Percentiles rank a stretch among this genome's conserved stretches.
Conservation (phyloP, 129 eudicot species). For the Flaveria sonorensis region DNA sequence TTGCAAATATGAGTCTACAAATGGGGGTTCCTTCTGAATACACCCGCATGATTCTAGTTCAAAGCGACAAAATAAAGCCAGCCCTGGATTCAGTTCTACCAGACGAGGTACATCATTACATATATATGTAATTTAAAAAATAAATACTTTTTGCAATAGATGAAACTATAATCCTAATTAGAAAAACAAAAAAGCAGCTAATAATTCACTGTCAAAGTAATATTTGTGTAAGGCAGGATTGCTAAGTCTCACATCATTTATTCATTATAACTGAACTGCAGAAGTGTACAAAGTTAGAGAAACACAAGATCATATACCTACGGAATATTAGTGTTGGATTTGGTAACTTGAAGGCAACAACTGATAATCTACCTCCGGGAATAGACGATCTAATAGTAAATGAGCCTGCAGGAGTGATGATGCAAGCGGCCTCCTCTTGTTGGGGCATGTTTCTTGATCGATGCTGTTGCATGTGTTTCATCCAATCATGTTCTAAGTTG, state of each 20-base stretch:
- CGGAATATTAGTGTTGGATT: conserved; percentile 59
- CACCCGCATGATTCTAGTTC: conserved; percentile 56
- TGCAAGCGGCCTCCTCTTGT: conserved; percentile 61
- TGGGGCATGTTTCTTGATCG: conserved; percentile 48
- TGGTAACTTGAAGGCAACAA: conserved; percentile 71
- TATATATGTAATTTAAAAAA: not conserved
- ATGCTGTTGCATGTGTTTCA: conserved; percentile 72
- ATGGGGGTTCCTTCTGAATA: conserved; percentile 78
- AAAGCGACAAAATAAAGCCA: conserved; percentile 47
- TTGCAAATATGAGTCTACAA: conserved; percentile 68
- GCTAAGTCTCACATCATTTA: conserved; percentile 1
- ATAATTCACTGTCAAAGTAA: conserved; percentile 10
- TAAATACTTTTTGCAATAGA: not conserved
- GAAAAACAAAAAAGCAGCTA: not conserved
- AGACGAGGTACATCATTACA: conserved; percentile 56
- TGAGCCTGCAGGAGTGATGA: conserved; percentile 62
- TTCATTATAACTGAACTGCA: conserved; percentile 31
- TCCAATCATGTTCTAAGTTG: conserved; percentile 48
- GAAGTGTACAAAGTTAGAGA: conserved; percentile 43
- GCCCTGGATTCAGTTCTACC: conserved; percentile 36
- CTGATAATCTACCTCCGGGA: conserved; percentile 55
- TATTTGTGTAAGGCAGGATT: not conserved
- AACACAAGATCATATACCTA: conserved; percentile 40
- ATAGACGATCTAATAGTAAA: conserved; percentile 44
- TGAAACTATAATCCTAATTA: not conserved